These are phyloP conservation scores for Arthrobotrys sphaeroides DNA, from an alignment of 2,329 filamentous ascomycete species.

Conservation along the genomic window DNA sequence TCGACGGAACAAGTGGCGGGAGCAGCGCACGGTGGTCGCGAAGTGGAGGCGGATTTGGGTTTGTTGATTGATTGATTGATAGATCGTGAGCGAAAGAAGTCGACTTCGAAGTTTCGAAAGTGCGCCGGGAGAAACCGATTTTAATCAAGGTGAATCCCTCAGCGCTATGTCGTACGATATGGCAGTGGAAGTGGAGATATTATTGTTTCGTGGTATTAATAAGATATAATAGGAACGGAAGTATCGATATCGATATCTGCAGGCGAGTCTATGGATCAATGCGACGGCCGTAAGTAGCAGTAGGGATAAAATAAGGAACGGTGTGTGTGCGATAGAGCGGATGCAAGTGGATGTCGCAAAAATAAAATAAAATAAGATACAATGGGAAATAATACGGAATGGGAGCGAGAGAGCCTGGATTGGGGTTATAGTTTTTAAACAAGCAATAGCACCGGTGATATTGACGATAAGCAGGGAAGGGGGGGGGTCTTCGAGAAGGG, in stretches of 20 bases:
- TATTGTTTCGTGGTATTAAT: slow-evolving; percentile 47
- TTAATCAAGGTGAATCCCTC: slow-evolving; percentile 45
- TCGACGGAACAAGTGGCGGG: no score
- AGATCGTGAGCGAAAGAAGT: neutral
- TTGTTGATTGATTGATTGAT: slow-evolving; percentile 9
- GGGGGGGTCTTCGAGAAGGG: slow-evolving; percentile 23
- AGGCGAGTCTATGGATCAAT: slow-evolving; percentile 22
- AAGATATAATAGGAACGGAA: slow-evolving; percentile 36
- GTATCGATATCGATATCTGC: slow-evolving; percentile 37
- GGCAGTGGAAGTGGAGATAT: slow-evolving; percentile 12
- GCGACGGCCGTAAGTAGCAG: slow-evolving; percentile 8
- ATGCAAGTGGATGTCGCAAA: neutral
- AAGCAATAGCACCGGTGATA: slow-evolving; percentile 20
- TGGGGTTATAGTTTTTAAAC: neutral
- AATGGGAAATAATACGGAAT: neutral
- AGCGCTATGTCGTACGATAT: slow-evolving; percentile 22
- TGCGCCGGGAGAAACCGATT: slow-evolving; percentile 13
- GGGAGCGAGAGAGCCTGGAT: neutral
- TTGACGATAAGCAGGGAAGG: slow-evolving; percentile 21
- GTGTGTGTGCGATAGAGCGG: slow-evolving; percentile 27
- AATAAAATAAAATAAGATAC: neutral
- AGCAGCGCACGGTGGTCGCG: slow-evolving; percentile 3
- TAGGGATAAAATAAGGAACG: slow-evolving; percentile 4
- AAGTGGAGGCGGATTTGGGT: slow-evolving; percentile 3
- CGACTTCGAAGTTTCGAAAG: slow-evolving; percentile 24